phyloP scores from a whole-genome alignment of 2,329 filamentous ascomycete genomes.

The Chaetothyriales sp. region DNA sequence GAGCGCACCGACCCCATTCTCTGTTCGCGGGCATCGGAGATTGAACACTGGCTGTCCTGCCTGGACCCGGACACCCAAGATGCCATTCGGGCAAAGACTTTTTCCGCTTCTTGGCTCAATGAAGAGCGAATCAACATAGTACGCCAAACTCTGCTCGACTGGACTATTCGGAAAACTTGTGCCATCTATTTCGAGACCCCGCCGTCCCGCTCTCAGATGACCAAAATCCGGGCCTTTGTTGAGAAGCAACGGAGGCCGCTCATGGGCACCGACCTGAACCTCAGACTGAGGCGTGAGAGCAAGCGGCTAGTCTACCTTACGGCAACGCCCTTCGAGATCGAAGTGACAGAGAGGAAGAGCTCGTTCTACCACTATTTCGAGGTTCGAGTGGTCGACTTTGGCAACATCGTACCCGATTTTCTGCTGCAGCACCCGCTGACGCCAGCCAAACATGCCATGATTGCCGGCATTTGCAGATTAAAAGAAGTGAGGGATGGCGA shows the following conservation, averaged over 20 bases:
- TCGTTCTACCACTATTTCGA: not conserved
- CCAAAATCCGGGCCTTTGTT: not conserved
- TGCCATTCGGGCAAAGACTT: not conserved
- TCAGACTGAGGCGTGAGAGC: not conserved
- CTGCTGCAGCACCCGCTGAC: slow-evolving; percentile 1
- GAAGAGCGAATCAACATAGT: not conserved
- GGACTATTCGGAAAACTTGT: not conserved
- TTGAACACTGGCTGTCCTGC: not conserved
- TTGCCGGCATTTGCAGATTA: not conserved
- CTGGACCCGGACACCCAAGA: not conserved
- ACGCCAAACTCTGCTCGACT: not conserved
- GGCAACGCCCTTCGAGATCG: not conserved
- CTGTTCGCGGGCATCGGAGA: not conserved
- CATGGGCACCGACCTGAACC: not conserved
- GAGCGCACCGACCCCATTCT: not conserved
- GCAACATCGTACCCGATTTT: not conserved
- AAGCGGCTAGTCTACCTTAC: not conserved
- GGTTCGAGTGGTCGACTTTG: not conserved
- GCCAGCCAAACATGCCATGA: not conserved
- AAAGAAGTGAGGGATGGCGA: not conserved
- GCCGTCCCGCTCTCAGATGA: not conserved
- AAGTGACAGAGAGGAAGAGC: not conserved
- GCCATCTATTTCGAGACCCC: not conserved
- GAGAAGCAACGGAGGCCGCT: not conserved
- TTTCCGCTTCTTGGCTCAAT: not conserved